Base-by-base conservation (phyloP, 306 rosid genomes). In the Quercus suber region DNA sequence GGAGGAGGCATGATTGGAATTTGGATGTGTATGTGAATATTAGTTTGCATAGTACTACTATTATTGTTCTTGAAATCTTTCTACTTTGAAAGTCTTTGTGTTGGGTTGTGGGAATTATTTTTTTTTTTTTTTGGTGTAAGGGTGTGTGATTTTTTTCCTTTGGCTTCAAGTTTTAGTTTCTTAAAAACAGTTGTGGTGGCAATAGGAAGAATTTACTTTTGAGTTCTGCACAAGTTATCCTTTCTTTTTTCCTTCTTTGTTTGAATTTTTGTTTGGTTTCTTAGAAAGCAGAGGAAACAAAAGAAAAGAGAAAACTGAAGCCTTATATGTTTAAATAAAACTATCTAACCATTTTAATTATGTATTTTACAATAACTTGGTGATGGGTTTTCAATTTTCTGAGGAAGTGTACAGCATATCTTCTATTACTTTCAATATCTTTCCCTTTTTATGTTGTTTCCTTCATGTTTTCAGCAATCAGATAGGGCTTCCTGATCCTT, bases 1-100 rank as follows among this genome's bases (percentile, higher is more conserved):
- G 85, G 85, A 81, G 80, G 88, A 53, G 55, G 80, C 78, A 78
- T 81, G 51, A 10, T 51, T 55, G n/a, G 45, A 41, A 8, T 41
- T 41, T 41, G 45, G 14, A 55, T 27, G 55, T 52, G 57, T 67
- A 18, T 67, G 30, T 53, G 37, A 27, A 37, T 2, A n/a, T 21
- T 19, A 53, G 37, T 23, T n/a, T 18, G 23, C 31, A 37, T 67
- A 56, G 23, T 49, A n/a, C 52, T 15, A 23, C 53, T 30, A 10
- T 59, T 59, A 4, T 63, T 23, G 28, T 83, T 72, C 61, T 53
- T n/a, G 2, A 41, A 69, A 52, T n/a, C 77, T 3, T 33, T 71
- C 43, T 56, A 71, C 51, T 75, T 23, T 56, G 49, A 56, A 78
- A 51, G 30, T 71, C 59, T 1, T 45, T 52, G 60, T 28, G 69